A percentile compares a stretch with the other conserved stretches of the same genome.
phyloP scores from a whole-genome alignment of 2,329 filamentous ascomycete species.

The Davidsoniella neocaledoniae region DNA sequence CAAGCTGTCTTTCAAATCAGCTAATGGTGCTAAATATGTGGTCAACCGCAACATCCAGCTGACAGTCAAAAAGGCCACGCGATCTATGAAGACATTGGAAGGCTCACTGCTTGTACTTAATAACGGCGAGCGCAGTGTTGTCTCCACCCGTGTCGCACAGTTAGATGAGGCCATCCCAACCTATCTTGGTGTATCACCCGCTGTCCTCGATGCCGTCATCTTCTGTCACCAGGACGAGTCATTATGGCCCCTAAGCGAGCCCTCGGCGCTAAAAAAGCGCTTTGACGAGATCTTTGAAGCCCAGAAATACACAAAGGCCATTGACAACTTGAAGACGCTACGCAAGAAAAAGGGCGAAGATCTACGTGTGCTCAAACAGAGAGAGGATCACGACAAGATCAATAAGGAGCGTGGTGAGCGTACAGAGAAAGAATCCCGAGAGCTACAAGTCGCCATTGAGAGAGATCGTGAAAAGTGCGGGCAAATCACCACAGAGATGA shows the following conservation, averaged over 20 bases:
- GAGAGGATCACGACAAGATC: conserved; percentile 60
- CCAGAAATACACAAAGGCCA: conserved; percentile 89
- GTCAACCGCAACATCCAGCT: conserved; percentile 72
- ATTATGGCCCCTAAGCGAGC: conserved; percentile 88
- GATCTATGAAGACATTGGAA: conserved; percentile 71
- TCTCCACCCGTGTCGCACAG: conserved; percentile 67
- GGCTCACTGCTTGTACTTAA: conserved; percentile 58
- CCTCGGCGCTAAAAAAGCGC: conserved; percentile 68
- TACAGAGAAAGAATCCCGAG: conserved; percentile 46
- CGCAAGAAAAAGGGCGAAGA: conserved; percentile 69
- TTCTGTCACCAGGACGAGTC: conserved; percentile 99
- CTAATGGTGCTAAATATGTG: conserved; percentile 63
- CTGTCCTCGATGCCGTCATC: conserved; percentile 85
- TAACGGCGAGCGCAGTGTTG: conserved; percentile 60
- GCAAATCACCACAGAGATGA: conserved; percentile 41
- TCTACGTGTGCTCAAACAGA: conserved; percentile 53
- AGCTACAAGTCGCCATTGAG: conserved; percentile 51
- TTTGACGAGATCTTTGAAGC: conserved; percentile 99
- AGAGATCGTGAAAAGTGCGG: conserved; percentile 40
- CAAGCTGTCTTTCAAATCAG: conserved; percentile 71
- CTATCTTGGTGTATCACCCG: conserved; percentile 74
- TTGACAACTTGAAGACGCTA: conserved; percentile 81
- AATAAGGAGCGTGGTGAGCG: conserved; percentile 74
- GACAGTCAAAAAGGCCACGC: conserved; percentile 64
- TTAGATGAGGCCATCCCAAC: conserved; percentile 72